These are phyloP conservation scores for Rutstroemia sp. DNA, from an alignment of 2,329 filamentous ascomycete genomes.

Conservation along the genomic window DNA sequence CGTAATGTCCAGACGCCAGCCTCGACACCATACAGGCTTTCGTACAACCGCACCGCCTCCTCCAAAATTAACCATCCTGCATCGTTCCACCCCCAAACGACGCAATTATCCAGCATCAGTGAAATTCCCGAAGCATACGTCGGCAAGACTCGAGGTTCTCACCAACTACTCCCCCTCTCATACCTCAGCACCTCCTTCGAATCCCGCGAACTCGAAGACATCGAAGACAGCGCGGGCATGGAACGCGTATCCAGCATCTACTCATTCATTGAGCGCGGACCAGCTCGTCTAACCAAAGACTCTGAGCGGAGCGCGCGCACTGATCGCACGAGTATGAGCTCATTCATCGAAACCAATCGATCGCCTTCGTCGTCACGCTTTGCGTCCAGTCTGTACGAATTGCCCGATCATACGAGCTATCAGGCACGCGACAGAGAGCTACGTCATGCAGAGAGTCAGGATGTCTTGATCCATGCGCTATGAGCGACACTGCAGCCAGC, in stretches of 20 bases:
- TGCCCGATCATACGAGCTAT: neutral
- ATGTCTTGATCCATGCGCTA: neutral
- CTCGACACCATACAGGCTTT: neutral
- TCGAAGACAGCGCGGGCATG: neutral
- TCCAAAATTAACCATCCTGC: neutral
- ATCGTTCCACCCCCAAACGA: neutral
- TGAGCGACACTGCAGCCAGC: neutral
- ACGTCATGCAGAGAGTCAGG: neutral
- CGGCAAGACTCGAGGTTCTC: neutral
- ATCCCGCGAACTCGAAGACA: neutral
- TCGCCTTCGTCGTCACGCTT: conserved; percentile 1
- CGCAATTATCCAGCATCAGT: neutral
- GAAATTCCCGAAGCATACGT: neutral
- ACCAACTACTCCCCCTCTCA: conserved; percentile 1
- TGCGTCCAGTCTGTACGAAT: neutral
- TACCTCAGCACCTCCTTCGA: neutral
- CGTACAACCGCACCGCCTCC: neutral
- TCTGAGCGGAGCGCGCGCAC: neutral
- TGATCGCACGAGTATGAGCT: neutral
- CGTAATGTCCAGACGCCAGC: neutral
- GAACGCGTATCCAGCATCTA: neutral
- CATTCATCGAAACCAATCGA: neutral
- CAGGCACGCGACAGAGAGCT: neutral
- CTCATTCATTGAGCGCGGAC: neutral
- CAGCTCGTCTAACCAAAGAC: neutral